Percentiles rank a stretch among this genome's conserved stretches.
These are phyloP conservation scores for Vaucheria bursata DNA, from an alignment of 352 stramenopile genomes.

Conservation along the genomic window DNA sequence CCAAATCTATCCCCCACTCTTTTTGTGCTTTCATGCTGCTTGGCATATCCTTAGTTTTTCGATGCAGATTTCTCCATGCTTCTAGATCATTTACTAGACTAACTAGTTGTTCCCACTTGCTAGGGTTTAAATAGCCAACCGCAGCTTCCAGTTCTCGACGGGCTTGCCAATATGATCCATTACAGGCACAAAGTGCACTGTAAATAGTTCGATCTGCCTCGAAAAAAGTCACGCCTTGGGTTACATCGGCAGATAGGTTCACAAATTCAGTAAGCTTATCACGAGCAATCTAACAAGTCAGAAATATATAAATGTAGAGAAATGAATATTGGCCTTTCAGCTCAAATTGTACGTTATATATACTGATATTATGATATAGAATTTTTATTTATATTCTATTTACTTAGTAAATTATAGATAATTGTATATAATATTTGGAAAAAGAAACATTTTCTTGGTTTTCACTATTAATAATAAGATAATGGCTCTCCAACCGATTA, in stretches of 20 bases:
- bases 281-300: not conserved
- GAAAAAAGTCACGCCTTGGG: slow-evolving; percentile 11
- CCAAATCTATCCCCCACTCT: slow-evolving; percentile 4
- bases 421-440: too few relatives aligned
- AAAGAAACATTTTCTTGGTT: too few relatives aligned
- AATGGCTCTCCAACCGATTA: too few relatives aligned
- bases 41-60: too few relatives aligned
- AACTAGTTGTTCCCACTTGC: slow-evolving; percentile 2
- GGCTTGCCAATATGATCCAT: slow-evolving; percentile 8
- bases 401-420: too few relatives aligned
- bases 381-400: too few relatives aligned
- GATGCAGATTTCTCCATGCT: not conserved
- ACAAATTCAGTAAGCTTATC: slow-evolving; percentile 4
- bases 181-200: slow-evolving; percentile 14
- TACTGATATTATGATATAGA: too few relatives aligned
- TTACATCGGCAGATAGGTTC: not conserved
- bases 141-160: not conserved
- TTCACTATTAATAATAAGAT: too few relatives aligned
- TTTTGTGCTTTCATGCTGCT: not conserved
- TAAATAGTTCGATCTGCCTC: slow-evolving; percentile 35
- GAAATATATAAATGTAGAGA: too few relatives aligned
- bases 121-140: not conserved
- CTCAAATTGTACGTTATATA: too few relatives aligned
- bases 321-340: too few relatives aligned
- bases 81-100: not conserved